These are phyloP conservation scores for Talaromyces funiculosus DNA, from an alignment of 2,329 filamentous ascomycete genomes.

Conservation along the genomic window DNA sequence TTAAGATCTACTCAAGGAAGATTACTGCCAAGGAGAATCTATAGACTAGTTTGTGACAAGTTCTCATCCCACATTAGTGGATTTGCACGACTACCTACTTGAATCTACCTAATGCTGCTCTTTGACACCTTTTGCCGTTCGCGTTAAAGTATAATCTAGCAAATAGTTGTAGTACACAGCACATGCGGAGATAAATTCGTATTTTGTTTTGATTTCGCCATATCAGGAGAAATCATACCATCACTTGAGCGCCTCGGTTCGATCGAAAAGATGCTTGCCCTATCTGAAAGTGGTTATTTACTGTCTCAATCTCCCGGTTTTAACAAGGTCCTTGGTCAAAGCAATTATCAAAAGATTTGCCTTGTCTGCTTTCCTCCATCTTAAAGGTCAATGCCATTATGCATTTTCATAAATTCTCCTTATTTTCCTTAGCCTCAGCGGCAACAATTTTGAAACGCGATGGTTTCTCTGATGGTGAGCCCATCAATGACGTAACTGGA, in stretches of 20 bases:
- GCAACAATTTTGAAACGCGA: constrained; percentile 19
- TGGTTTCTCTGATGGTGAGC: constrained; percentile 50
- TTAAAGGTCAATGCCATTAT: not conserved
- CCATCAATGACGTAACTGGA: constrained; percentile 49
- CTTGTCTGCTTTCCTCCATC: not conserved
- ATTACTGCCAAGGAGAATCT: not conserved
- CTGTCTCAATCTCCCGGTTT: not conserved
- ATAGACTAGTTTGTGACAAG: not conserved
- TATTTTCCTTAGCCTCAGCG: constrained; percentile 17
- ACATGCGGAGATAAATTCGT: not conserved
- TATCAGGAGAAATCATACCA: not conserved
- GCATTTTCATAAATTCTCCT: constrained; percentile 12
- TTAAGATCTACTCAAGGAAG: not conserved
- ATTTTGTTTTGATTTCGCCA: constrained; percentile 1
- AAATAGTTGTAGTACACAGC: too few relatives aligned
- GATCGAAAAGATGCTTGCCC: not conserved
- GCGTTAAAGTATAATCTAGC: not conserved
- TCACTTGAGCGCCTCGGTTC: not conserved
- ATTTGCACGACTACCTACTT: not conserved
- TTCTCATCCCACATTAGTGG: not conserved
- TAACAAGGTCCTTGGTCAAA: not conserved
- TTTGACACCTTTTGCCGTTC: not conserved
- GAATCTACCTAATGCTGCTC: not conserved
- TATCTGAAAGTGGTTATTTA: not conserved
- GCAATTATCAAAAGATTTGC: not conserved